These are phyloP conservation scores for Evansstolkia leycettana DNA, from an alignment of 495 filamentous ascomycete species.

Conservation along the genomic window DNA sequence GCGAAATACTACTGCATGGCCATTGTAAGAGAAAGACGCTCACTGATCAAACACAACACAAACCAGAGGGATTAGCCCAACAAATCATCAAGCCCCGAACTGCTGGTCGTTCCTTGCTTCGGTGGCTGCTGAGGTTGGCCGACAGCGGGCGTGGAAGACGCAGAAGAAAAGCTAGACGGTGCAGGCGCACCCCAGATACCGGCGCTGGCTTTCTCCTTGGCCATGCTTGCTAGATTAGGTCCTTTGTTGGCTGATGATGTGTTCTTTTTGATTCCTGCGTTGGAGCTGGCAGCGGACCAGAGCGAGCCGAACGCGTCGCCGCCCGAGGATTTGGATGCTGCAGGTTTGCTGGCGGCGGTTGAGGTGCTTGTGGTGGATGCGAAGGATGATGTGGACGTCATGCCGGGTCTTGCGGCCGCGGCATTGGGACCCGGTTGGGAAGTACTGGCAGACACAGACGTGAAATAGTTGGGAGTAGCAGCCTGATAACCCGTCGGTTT, in stretches of 20 bases:
- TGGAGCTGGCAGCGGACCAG: constrained; percentile 68
- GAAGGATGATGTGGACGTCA: constrained; percentile 22
- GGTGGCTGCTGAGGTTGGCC: constrained; percentile 16
- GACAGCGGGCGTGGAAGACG: constrained; percentile 1
- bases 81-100: constrained; percentile 48
- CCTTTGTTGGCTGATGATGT: constrained; percentile 51
- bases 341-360: constrained; percentile 26
- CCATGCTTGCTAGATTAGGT: constrained; percentile 75
- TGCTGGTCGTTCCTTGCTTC: constrained; percentile 24
- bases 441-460: constrained; percentile 46
- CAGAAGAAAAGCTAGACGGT: constrained; percentile 19
- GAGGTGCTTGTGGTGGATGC: constrained; percentile 24
- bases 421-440: constrained; percentile 13
- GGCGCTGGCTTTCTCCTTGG: constrained; percentile 87
- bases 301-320: constrained; percentile 82
- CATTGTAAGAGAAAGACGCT: too few relatives aligned
- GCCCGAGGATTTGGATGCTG: constrained; percentile 42
- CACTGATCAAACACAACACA: too few relatives aligned
- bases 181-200: constrained; percentile 80
- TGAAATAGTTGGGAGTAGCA: constrained; percentile 85
- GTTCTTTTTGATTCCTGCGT: constrained; percentile 66
- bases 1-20: too few relatives aligned
- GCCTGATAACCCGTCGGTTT: constrained; percentile 63
- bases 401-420: constrained; percentile 17
- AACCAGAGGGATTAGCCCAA: constrained; percentile 34